Percentiles rank a stretch among this genome's conserved stretches.
Evolutionary conservation across 1,284 basidiomycete genomes (phyloP).

Genomic region (Laetiporus sulphureus): DNA sequence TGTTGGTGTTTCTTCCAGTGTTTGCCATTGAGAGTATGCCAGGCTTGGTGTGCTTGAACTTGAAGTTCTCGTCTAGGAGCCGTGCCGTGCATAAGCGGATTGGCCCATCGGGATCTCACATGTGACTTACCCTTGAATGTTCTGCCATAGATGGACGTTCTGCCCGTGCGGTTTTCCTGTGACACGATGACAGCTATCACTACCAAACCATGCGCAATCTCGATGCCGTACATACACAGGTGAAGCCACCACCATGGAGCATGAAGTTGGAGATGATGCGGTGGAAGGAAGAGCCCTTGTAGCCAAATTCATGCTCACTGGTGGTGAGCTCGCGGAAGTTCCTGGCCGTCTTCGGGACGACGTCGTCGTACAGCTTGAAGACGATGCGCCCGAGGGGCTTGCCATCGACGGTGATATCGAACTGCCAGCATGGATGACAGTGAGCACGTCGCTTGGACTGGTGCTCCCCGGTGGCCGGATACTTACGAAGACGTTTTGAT

Average conservation of each 20-base stretch:
- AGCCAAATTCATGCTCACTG: slow-evolving; percentile 36
- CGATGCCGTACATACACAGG: slow-evolving; percentile 49
- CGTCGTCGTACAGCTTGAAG: slow-evolving; percentile 55
- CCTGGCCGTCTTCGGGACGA: slow-evolving; percentile 39
- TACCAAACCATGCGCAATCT: not conserved
- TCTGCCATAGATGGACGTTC: slow-evolving; percentile 87
- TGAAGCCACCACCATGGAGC: slow-evolving; percentile 73
- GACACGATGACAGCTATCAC: slow-evolving; percentile 1
- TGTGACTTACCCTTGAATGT: slow-evolving; percentile 63
- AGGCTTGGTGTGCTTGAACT: slow-evolving; percentile 70
- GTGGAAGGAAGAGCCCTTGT: slow-evolving; percentile 31
- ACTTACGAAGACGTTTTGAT: slow-evolving; percentile 48
- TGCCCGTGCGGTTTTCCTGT: slow-evolving; percentile 79
- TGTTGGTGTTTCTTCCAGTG: slow-evolving; percentile 65
- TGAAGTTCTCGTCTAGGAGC: slow-evolving; percentile 78
- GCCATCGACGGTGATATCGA: slow-evolving; percentile 55
- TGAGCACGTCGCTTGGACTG: not conserved
- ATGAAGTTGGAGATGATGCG: slow-evolving; percentile 39
- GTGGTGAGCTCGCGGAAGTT: slow-evolving; percentile 49
- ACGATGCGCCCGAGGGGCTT: slow-evolving; percentile 41
- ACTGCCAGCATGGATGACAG: no score
- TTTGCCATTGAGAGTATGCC: slow-evolving; percentile 91
- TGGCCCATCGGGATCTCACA: not conserved
- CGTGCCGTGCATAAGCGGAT: slow-evolving; percentile 1
- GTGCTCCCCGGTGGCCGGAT: not conserved